Percentiles rank a stretch among this genome's conserved stretches.
Evolutionary conservation across 2,329 filamentous ascomycete genomes (phyloP).

Genomic region (Exophiala aquamarina): DNA sequence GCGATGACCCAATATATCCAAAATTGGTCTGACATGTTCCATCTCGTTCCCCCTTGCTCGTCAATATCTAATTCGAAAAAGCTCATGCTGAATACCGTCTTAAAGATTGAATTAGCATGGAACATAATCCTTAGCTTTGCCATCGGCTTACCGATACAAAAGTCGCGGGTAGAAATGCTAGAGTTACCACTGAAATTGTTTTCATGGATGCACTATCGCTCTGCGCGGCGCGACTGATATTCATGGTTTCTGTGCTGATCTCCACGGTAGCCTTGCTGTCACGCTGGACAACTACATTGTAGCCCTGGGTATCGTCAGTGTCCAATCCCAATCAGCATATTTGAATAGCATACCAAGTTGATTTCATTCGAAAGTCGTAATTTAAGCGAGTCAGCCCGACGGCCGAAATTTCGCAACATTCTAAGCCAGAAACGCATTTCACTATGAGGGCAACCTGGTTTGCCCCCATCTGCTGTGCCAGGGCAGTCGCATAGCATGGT

Average conservation of each 20-base stretch:
- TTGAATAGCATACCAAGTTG: slow-evolving; percentile 28
- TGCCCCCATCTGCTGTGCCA: neutral
- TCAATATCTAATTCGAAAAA: slow-evolving; percentile 33
- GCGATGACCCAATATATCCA: slow-evolving; percentile 37
- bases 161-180: slow-evolving; percentile 38
- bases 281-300: slow-evolving; percentile 35
- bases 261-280: slow-evolving; percentile 27
- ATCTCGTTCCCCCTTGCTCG: slow-evolving; percentile 22
- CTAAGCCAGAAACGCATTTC: slow-evolving; percentile 27
- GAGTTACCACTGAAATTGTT: slow-evolving; percentile 36
- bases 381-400: slow-evolving; percentile 31
- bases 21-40: slow-evolving; percentile 30
- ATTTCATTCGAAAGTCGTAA: slow-evolving; percentile 37
- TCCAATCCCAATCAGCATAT: slow-evolving; percentile 5
- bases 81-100: slow-evolving; percentile 37
- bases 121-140: slow-evolving; percentile 30
- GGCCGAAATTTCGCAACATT: slow-evolving; percentile 31
- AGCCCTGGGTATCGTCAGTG: slow-evolving; percentile 27
- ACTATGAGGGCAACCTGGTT: slow-evolving; percentile 16
- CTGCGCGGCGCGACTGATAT: slow-evolving; percentile 30
- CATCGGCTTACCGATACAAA: slow-evolving; percentile 39
- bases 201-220: slow-evolving; percentile 37
- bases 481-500: slow-evolving; percentile 5
- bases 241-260: slow-evolving; percentile 32
- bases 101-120: slow-evolving; percentile 34